Conservation (phyloP, 1,284 basidiomycete species). For the Pseudozyma pruni region DNA sequence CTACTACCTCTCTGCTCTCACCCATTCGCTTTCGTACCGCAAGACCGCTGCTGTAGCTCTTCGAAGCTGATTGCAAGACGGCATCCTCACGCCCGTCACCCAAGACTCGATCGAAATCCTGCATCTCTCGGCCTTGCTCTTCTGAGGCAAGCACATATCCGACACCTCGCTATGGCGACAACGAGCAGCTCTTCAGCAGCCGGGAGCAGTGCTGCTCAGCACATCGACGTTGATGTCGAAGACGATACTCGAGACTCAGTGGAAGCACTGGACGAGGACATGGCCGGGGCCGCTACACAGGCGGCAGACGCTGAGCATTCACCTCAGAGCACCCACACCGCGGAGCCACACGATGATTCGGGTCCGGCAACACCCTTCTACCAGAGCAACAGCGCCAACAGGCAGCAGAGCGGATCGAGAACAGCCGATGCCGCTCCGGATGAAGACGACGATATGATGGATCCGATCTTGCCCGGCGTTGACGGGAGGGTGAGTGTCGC, state of each 20-base stretch:
- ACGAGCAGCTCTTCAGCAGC: constrained; percentile 12
- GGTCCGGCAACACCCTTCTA: constrained; percentile 33
- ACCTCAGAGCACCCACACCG: constrained; percentile 19
- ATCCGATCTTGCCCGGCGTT: constrained; percentile 19
- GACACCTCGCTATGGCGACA: constrained; percentile 17
- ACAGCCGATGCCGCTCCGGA: constrained; percentile 11
- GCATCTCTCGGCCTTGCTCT: too few species aligned
- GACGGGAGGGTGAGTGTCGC: constrained; percentile 25
- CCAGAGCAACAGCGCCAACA: constrained; percentile 16
- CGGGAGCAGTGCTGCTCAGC: constrained; percentile 8
- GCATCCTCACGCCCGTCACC: too few species aligned
- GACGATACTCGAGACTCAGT: constrained; percentile 3
- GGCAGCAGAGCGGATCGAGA: constrained; percentile 14
- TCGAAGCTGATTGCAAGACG: too few species aligned
- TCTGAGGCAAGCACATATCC: too few species aligned
- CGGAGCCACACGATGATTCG: constrained; percentile 15
- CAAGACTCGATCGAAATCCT: too few species aligned
- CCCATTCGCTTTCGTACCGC: neutral
- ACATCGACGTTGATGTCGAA: constrained; percentile 18
- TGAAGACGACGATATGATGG: constrained; percentile 33
- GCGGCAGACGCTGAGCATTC: constrained; percentile 17
- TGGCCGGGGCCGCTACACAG: constrained; percentile 14
- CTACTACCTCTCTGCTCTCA: neutral
- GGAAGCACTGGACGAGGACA: constrained; percentile 15
- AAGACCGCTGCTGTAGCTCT: neutral